Conservation (phyloP, 176 grass and related monocot species). For the Oryza glaberrima region DNA sequence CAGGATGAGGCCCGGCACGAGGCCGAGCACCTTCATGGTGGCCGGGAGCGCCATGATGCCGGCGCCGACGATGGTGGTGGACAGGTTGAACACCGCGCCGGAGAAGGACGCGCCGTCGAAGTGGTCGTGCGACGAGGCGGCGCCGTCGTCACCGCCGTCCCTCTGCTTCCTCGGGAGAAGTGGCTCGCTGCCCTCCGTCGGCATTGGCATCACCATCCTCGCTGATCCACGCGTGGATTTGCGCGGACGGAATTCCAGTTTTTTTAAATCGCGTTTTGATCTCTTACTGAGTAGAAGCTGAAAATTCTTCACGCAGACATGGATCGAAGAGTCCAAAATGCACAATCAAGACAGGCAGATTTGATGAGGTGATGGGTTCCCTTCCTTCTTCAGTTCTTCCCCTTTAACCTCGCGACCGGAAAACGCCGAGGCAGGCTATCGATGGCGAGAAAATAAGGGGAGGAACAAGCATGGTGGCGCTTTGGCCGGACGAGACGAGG, state of each 20-base stretch:
- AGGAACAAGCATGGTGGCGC: background rate
- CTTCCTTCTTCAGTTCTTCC: background rate
- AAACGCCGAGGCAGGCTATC: background rate
- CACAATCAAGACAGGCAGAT: too few relatives aligned
- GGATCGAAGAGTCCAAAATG: background rate
- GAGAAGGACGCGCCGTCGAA: slow-evolving; percentile 73
- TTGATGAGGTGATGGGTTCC: background rate
- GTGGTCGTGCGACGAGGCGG: slow-evolving; percentile 35
- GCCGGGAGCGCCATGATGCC: slow-evolving; percentile 98
- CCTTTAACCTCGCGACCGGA: background rate
- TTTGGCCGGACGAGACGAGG: slow-evolving; percentile 37
- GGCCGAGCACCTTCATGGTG: slow-evolving; percentile 90
- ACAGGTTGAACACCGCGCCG: slow-evolving; percentile 90
- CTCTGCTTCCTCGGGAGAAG: slow-evolving; percentile 58
- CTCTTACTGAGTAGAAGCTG: background rate
- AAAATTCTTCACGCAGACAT: background rate
- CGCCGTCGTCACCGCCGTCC: slow-evolving; percentile 10
- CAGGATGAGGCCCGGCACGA: slow-evolving; percentile 67
- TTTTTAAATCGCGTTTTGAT: background rate
- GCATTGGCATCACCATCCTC: slow-evolving; percentile 51
- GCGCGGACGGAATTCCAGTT: slow-evolving; percentile 50
- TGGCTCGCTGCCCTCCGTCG: slow-evolving; percentile 49
- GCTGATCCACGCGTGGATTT: slow-evolving; percentile 6
- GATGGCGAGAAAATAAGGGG: background rate
- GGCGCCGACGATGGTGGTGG: slow-evolving; percentile 88